A percentile compares a stretch with the other conserved stretches of the same genome.
Conservation (phyloP, 805 yeast genomes). For the Peterozyma toletana region DNA sequence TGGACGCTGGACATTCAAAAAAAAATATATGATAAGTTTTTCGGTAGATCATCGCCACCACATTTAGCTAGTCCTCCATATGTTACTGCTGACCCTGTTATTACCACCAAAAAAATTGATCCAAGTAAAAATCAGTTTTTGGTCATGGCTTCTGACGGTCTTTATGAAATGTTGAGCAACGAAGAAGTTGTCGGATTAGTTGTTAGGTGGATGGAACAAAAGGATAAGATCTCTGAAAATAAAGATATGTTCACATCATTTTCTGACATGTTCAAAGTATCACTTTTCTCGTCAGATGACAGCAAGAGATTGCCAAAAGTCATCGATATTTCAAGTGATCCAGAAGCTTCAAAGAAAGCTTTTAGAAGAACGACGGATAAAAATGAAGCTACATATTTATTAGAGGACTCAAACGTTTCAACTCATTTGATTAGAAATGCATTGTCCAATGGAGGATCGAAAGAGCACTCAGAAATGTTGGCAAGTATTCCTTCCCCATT, state of each 20-base stretch:
- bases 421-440: slow-evolving; percentile 95
- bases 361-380: slow-evolving; percentile 42
- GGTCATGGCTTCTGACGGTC: slow-evolving; percentile 91
- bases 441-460: slow-evolving; percentile 75
- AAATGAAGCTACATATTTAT: slow-evolving; percentile 34
- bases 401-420: slow-evolving; percentile 84
- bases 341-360: slow-evolving; percentile 62
- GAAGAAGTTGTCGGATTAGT: slow-evolving; percentile 92
- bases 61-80: slow-evolving; percentile 86
- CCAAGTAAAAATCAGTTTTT: slow-evolving; percentile 74
- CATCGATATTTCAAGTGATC: slow-evolving; percentile 51
- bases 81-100: slow-evolving; percentile 93
- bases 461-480: slow-evolving; percentile 82
- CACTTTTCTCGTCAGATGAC: slow-evolving; percentile 8
- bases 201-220: slow-evolving; percentile 83
- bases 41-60: slow-evolving; percentile 72
- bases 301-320: slow-evolving; percentile 56
- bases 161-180: slow-evolving; percentile 84
- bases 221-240: slow-evolving; percentile 30
- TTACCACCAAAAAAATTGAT: slow-evolving; percentile 71
- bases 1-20: slow-evolving; percentile 71
- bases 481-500: slow-evolving; percentile 88
- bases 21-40: slow-evolving; percentile 63
- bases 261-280: neutral
- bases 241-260: slow-evolving; percentile 13